phyloP scores from a whole-genome alignment of 306 rosid species.

The Malus sylvestris region DNA sequence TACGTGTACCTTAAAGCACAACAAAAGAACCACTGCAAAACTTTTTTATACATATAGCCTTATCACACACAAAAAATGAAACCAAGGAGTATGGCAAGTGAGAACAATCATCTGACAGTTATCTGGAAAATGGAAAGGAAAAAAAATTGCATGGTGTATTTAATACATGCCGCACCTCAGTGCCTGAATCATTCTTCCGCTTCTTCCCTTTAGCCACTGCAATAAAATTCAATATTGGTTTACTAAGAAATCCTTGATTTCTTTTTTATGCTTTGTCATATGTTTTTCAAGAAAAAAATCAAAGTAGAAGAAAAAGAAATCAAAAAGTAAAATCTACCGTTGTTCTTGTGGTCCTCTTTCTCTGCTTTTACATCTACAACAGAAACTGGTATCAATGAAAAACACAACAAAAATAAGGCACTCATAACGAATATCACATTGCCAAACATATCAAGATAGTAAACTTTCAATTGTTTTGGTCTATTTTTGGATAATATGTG shows the following conservation, averaged over 20 bases:
- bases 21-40: background rate
- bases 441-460: background rate
- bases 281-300: background rate
- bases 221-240: constrained; percentile 16
- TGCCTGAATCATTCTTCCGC: constrained; percentile 62
- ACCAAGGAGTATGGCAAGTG: background rate
- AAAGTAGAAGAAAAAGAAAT: constrained; percentile 6
- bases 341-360: constrained; percentile 68
- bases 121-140: background rate
- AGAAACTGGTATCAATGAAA: background rate
- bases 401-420: background rate
- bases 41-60: background rate
- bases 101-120: background rate
- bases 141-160: constrained; percentile 3
- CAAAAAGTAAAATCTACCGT: constrained; percentile 31
- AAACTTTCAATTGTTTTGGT: background rate
- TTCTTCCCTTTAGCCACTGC: constrained; percentile 79
- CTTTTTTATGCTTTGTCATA: background rate
- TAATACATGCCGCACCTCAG: constrained; percentile 53
- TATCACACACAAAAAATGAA: constrained; percentile 11
- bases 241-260: background rate
- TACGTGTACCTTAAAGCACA: background rate
- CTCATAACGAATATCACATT: background rate
- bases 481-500: too few relatives aligned
- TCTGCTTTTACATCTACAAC: constrained; percentile 66